Evolutionary conservation across 345 rosid species (phyloP).

Genomic region (Trapa incisa): DNA sequence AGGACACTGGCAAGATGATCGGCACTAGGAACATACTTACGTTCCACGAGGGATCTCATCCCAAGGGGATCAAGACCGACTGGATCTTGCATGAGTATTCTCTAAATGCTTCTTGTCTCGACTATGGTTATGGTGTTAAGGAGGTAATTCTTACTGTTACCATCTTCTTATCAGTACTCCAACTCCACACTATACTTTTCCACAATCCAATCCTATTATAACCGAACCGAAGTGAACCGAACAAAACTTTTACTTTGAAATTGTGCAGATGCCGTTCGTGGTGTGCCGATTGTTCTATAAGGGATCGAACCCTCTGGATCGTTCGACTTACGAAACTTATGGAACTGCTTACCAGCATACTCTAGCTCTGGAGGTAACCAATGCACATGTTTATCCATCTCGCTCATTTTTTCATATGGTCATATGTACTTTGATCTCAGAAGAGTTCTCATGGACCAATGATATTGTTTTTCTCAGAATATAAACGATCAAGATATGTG

Average conservation of each 20-base stretch:
- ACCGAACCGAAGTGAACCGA: too few relatives aligned
- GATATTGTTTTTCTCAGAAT: neutral
- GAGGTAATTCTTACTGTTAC: neutral
- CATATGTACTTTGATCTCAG: too few relatives aligned
- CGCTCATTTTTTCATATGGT: too few relatives aligned
- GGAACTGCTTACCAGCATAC: too few relatives aligned
- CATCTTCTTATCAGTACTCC: neutral
- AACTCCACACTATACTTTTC: too few relatives aligned
- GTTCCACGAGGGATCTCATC: constrained; percentile 21
- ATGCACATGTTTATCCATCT: too few relatives aligned
- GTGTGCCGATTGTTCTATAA: neutral
- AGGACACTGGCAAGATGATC: constrained; percentile 6
- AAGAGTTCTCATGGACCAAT: too few relatives aligned
- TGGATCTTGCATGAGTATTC: constrained; percentile 26
- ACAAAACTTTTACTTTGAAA: neutral
- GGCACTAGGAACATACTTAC: constrained; percentile 34
- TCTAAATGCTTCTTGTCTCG: constrained; percentile 7
- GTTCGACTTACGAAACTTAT: neutral
- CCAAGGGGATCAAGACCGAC: constrained; percentile 3
- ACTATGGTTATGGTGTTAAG: neutral
- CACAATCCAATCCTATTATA: too few relatives aligned
- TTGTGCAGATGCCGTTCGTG: constrained; percentile 3
- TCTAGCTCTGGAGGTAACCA: too few relatives aligned
- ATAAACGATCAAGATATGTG: neutral
- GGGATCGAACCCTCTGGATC: neutral